These are phyloP conservation scores for Hymenoscyphus fructigenus DNA, from an alignment of 2,329 filamentous ascomycete species.

Conservation along the genomic window DNA sequence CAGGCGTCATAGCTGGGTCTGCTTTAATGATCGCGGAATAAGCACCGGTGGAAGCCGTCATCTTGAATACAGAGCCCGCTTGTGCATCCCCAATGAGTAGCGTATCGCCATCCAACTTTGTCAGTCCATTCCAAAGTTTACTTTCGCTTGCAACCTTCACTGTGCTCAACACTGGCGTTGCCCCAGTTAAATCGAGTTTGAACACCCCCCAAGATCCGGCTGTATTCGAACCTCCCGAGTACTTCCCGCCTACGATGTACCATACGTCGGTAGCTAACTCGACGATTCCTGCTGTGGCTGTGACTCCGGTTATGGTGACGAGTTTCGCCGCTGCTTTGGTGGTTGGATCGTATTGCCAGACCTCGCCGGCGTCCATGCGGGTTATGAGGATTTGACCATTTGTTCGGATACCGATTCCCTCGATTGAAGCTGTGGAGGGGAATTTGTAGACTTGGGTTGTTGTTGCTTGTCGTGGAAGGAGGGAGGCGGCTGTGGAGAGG, in stretches of 20 bases:
- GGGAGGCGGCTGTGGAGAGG: not conserved
- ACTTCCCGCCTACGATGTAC: constrained; percentile 14
- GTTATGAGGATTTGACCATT: constrained; percentile 17
- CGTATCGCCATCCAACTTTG: not conserved
- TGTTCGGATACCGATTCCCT: constrained; percentile 8
- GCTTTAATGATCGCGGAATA: not conserved
- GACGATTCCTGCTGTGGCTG: constrained; percentile 11
- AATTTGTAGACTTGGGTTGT: constrained; percentile 11
- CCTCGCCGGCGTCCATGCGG: constrained; percentile 9
- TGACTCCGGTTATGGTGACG: constrained; percentile 6
- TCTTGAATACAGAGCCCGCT: not conserved
- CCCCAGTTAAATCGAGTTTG: not conserved
- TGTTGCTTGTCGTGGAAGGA: constrained; percentile 9
- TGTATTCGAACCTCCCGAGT: constrained; percentile 4
- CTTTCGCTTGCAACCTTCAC: not conserved
- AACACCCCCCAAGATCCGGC: constrained; percentile 11
- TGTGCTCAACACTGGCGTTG: not conserved
- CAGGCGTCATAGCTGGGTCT: not conserved
- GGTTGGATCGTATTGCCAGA: constrained; percentile 10
- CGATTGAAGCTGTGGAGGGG: constrained; percentile 4
- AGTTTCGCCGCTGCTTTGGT: constrained; percentile 6
- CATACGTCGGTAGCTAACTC: constrained; percentile 15
- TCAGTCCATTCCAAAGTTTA: not conserved
- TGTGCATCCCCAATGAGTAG: not conserved
- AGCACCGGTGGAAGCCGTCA: not conserved